A percentile compares a stretch with the other conserved stretches of the same genome.
Conservation (phyloP, 169 alveolate species). For the Plasmodium vinckei region DNA sequence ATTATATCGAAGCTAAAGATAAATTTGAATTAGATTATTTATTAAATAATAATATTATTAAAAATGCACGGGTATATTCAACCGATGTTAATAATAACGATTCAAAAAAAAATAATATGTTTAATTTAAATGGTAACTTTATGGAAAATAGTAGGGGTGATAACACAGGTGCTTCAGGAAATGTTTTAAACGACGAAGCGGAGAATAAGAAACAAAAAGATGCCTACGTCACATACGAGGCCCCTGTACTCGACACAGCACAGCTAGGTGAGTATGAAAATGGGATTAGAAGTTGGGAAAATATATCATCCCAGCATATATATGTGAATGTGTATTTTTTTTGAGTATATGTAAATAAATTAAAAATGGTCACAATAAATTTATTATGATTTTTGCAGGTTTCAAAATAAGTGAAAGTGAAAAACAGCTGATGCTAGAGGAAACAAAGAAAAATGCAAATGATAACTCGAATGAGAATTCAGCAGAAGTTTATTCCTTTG, state of each 20-base stretch:
- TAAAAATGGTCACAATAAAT: not conserved
- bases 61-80: constrained; percentile 86
- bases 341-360: not conserved
- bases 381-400: constrained; percentile 12
- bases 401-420: constrained; percentile 74
- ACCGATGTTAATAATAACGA: constrained; percentile 40
- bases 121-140: constrained; percentile 43
- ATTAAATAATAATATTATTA: constrained; percentile 88
- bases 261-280: constrained; percentile 74
- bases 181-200: constrained; percentile 18
- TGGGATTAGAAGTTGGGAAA: too few relatives aligned
- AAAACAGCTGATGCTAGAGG: constrained; percentile 52
- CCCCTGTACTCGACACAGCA: constrained; percentile 79
- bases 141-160: constrained; percentile 29
- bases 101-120: constrained; percentile 60
- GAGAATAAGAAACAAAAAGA: constrained; percentile 43
- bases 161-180: constrained; percentile 24
- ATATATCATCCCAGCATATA: too few relatives aligned
- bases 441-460: constrained; percentile 30
- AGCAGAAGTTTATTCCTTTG: constrained; percentile 89
- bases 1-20: constrained; percentile 94
- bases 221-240: constrained; percentile 74
- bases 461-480: constrained; percentile 32
- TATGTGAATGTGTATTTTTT: not conserved
- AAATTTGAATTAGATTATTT: constrained; percentile 89